Evolutionary conservation across 2,329 filamentous ascomycete genomes (phyloP), one percentile per base, ranked within the genome.

Genomic region (Diaporthe capsici): DNA sequence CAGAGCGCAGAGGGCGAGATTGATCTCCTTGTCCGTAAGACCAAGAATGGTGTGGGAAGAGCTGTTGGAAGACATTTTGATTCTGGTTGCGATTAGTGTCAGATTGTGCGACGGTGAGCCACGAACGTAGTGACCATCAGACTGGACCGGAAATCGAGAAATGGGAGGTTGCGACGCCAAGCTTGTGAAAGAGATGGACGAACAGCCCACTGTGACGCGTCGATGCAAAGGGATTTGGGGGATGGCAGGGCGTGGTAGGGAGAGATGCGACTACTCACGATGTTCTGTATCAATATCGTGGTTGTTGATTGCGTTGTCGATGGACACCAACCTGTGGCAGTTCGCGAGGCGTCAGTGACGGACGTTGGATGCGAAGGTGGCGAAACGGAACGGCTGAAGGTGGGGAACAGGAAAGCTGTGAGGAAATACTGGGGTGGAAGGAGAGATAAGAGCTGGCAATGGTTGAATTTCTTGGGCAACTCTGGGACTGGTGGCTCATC

Each of bases 21-120:
- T 75, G 39, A 53, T 25, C 25, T 75, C 74, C 4, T 9, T n/a
- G 7, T 63, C 71, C 10, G 31, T 47, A 3, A 75, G 61, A 9
- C 53, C 42, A 25, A 72, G 70, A 17, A 15, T 25, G 22, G 13
- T 49, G 28, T 28, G 31, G 20, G 63, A 20, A n/a, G 63, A 67
- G 17, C 20, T 49, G 39, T 28, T 42, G 20, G 63, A 20, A n/a
- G 63, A 67, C 72, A 74, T 74, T 15, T 17, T 49, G 31, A 39
- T 44, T 51, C 31, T 73, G 42, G 2, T 22, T 31, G n/a, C 4
- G 4, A 5, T 31, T 2, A 55, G 34, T 7, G 42, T 42, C 37
- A 39, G 22, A 6, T 28, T 1, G 4, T 15, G 15, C 39, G 22
- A n/a, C 8, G 25, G n/a, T 10, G 22, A 39, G 31, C 15, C 8